Conservation (phyloP, 441 rosid genomes). For the Eruca vesicaria region DNA sequence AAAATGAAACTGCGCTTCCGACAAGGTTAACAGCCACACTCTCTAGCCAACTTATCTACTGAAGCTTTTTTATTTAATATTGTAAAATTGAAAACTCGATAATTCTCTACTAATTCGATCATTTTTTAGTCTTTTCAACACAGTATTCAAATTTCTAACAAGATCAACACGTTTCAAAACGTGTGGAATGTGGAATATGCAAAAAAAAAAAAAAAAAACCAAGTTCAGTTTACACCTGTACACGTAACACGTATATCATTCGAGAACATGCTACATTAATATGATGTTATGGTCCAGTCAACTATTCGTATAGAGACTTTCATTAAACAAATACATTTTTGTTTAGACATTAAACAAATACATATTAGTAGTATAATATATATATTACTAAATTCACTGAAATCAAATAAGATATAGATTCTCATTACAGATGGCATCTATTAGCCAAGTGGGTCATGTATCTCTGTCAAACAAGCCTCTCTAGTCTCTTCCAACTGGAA, state of each 20-base stretch:
- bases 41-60: slow-evolving; percentile 66
- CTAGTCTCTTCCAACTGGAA: background rate
- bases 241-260: background rate
- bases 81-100: background rate
- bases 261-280: background rate
- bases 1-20: slow-evolving; percentile 27
- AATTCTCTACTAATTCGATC: background rate
- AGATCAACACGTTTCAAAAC: background rate
- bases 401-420: background rate
- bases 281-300: background rate
- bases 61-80: background rate
- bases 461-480: background rate
- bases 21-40: slow-evolving; percentile 71
- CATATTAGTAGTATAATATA: too few species aligned
- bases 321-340: background rate
- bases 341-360: too few species aligned
- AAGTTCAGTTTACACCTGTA: background rate
- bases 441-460: background rate
- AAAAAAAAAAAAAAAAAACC: background rate
- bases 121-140: background rate
- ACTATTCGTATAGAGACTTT: background rate
- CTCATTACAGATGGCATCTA: background rate
- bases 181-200: background rate
- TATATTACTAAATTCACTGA: background rate
- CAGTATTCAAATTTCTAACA: background rate